Percentiles rank a stretch among this genome's conserved stretches.
Evolutionary conservation across 140 eudicot genomes (phyloP).

Genomic region (Oenanthe javanica): DNA sequence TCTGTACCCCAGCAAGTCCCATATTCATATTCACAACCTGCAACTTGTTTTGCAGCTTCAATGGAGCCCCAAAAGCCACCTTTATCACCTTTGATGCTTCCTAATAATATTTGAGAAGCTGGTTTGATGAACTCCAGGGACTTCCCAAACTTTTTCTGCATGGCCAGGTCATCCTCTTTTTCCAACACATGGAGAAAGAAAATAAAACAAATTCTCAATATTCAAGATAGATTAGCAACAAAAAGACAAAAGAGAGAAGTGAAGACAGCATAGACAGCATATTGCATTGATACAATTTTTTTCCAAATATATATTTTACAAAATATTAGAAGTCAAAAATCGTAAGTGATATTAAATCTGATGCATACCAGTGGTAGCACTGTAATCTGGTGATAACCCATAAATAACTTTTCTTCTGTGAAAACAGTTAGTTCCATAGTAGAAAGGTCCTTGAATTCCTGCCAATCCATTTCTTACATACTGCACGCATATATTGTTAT

Average conservation of each 20-base stretch:
- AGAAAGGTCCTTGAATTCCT: constrained; percentile 40
- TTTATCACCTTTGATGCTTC: background rate
- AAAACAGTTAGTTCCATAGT: constrained; percentile 50
- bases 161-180: no score
- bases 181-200: no score
- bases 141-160: no score
- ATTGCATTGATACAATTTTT: no score
- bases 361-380: constrained; percentile 16
- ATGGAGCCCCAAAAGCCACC: constrained; percentile 21
- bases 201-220: no score
- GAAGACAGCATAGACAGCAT: no score
- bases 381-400: constrained; percentile 39
- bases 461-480: constrained; percentile 19
- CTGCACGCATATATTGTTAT: background rate
- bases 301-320: no score
- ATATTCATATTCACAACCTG: constrained; percentile 38
- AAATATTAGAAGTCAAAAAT: no score
- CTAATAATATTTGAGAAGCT: constrained; percentile 23
- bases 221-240: no score
- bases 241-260: no score
- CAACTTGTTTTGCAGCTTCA: constrained; percentile 35
- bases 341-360: no score
- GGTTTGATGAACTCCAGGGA: background rate
- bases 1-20: constrained; percentile 44
- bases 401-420: constrained; percentile 55